Conservation (phyloP, 371 early-diverging fungal species). For the Massospora cicadina region DNA sequence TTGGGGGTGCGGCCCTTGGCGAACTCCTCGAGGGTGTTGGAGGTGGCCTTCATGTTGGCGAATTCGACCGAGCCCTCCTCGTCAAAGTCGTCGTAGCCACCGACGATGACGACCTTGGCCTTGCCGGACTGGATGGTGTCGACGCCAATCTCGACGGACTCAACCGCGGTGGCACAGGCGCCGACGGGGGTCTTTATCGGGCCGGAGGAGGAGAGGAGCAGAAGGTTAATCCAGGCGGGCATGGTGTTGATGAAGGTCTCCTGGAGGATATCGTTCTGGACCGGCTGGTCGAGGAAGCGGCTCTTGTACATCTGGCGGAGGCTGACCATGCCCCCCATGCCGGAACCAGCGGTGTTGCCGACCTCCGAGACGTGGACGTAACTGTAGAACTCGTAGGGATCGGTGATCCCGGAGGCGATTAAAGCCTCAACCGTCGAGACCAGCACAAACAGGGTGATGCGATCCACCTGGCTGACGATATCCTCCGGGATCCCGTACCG, state of each 20-base stretch:
- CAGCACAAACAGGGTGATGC: constrained; percentile 70
- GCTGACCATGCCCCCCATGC: constrained; percentile 70
- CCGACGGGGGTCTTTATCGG: constrained; percentile 94
- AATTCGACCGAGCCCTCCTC: constrained; percentile 91
- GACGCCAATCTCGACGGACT: constrained; percentile 81
- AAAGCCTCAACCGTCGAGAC: constrained; percentile 88
- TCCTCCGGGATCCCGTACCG: constrained; percentile 93
- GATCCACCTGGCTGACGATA: constrained; percentile 79
- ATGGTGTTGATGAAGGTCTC: constrained; percentile 93
- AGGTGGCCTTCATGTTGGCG: constrained; percentile 94
- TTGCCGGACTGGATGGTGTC: constrained; percentile 81
- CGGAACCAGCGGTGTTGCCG: constrained; percentile 78
- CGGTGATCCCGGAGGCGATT: constrained; percentile 80
- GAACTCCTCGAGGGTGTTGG: constrained; percentile 66
- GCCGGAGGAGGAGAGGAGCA: constrained; percentile 81
- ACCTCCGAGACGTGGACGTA: constrained; percentile 90
- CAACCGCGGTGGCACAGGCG: constrained; percentile 86
- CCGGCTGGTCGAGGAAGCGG: constrained; percentile 63
- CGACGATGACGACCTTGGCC: constrained; percentile 88
- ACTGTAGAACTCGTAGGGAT: constrained; percentile 94
- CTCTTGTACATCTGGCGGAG: constrained; percentile 62
- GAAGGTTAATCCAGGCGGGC: constrained; percentile 94
- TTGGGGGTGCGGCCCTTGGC: constrained; percentile 70
- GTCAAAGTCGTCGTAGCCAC: constrained; percentile 85
- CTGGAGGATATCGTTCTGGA: constrained; percentile 87